Evolutionary conservation across 73 alveolate genomes (phyloP).

Genomic region (Paramecium pentaurelia): DNA sequence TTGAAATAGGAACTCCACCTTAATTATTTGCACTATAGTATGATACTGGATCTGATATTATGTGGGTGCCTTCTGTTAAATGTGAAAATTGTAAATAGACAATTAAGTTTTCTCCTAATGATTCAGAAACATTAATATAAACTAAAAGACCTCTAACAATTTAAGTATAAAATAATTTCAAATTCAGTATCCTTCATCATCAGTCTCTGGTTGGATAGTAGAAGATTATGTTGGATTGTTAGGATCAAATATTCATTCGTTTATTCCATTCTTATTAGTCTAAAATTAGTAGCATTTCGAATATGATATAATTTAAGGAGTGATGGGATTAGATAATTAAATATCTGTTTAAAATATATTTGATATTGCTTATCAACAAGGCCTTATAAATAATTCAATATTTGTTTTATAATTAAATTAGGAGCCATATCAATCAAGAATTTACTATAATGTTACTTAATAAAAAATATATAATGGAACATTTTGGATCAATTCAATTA

Average conservation of each 20-base stretch:
- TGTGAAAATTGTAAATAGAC: not conserved
- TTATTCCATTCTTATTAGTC: not conserved
- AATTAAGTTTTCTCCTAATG: not conserved
- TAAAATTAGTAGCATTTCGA: not conserved
- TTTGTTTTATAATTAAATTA: not conserved
- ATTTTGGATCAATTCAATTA: not conserved
- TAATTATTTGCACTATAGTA: constrained; percentile 72
- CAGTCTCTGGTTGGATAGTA: not conserved
- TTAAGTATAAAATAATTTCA: not conserved
- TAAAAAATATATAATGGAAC: not conserved
- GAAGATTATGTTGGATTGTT: not conserved
- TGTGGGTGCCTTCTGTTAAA: constrained; percentile 74
- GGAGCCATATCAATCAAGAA: not conserved
- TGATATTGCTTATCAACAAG: not conserved
- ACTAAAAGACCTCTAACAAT: not conserved
- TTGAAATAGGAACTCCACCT: constrained; percentile 76
- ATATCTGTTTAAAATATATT: not conserved
- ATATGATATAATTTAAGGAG: not conserved
- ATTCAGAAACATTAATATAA: not conserved
- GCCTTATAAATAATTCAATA: not conserved
- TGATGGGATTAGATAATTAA: not conserved
- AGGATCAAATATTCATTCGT: not conserved
- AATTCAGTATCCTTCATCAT: constrained; percentile 12
- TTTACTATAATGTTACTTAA: not conserved
- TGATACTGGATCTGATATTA: constrained; percentile 83